Percentiles rank a stretch among this genome's conserved stretches.
Evolutionary conservation across 1,284 basidiomycete species (phyloP).

Genomic region (Omphalotus olearius): DNA sequence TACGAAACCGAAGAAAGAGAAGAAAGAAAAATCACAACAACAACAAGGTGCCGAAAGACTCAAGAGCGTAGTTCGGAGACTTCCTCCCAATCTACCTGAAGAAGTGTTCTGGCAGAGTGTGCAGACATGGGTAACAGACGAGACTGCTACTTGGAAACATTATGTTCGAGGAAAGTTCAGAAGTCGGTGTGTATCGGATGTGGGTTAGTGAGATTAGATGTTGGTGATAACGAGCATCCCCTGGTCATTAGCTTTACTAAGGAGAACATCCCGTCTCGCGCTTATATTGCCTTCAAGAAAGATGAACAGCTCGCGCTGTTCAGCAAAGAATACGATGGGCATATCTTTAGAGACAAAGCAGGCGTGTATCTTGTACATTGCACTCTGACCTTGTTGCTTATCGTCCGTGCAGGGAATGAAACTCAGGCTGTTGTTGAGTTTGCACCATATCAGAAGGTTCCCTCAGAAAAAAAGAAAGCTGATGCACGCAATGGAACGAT

Average conservation of each 20-base stretch:
- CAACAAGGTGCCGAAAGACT: constrained; percentile 48
- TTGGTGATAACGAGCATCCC: neutral
- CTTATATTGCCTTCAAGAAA: constrained; percentile 87
- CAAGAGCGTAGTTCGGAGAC: constrained; percentile 84
- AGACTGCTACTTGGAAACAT: constrained; percentile 64
- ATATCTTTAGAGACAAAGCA: constrained; percentile 87
- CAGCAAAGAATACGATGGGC: constrained; percentile 86
- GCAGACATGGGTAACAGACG: constrained; percentile 76
- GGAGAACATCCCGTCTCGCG: constrained; percentile 82
- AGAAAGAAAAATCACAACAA: constrained; percentile 19
- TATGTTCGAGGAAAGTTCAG: constrained; percentile 69
- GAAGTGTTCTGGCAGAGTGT: constrained; percentile 93
- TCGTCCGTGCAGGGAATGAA: constrained; percentile 64
- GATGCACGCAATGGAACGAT: constrained; percentile 74
- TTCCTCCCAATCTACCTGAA: constrained; percentile 92
- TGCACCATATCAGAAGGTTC: constrained; percentile 87
- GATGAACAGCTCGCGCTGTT: constrained; percentile 73
- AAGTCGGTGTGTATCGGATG: constrained; percentile 52
- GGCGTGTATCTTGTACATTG: constrained; percentile 44
- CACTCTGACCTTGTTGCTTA: constrained; percentile 2
- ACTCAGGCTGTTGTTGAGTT: constrained; percentile 90
- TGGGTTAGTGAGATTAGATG: neutral
- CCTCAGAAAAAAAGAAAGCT: constrained; percentile 67
- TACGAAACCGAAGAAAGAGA: constrained; percentile 28
- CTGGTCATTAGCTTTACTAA: constrained; percentile 55